Base-by-base conservation (phyloP, 177 flowering plant genomes). In the Vitis hybrid region DNA sequence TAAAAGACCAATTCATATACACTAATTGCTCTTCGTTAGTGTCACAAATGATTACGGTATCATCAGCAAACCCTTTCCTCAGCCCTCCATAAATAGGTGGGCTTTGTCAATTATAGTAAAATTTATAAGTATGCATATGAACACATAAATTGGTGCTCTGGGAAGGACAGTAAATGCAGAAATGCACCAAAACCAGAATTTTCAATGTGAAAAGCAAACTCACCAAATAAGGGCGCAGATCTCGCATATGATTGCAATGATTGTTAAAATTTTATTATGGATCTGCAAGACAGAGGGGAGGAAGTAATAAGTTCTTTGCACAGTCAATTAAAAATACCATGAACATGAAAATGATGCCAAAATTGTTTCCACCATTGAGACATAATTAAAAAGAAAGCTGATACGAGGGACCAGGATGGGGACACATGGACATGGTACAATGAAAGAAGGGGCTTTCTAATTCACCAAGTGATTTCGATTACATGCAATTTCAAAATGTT, bases 221-320 rank as follows among this genome's bases (percentile, higher is more conserved):
- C 71, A 92, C 99, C 98, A 95, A 63, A 93, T 62, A 66, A 93
- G 93, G 57, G 98, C 97, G 73, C 94, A 86, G 11, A 91, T 88
- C 89, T 95, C 98, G 67, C 78, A 78, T 70, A 95, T 81, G 68
- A 92, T 86, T 47, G 92, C 96, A 69, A 95, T 53, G 51, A 92
- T 20, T 53, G 99, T 95, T 18, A 95, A 78, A 59, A 95, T 71
- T 88, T 89, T 91, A 86, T 75, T 93, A 69, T 93, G 99, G 56
- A 91, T 82, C 99, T 95, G 95, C 84, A 89, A 62, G 67, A 56
- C 68, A 59, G 55, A 33, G 63, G 68, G 33, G 12, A 53, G 63
- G 10, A 65, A n/a, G 12, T 59, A 50, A 52, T 0, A 22, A 55
- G 31, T 59, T 9, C 31, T 9, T n/a, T 49, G 33, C 7, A 8